Percentiles rank a stretch among this genome's conserved stretches.
These are phyloP conservation scores for Lanmaoa pseudosensibilis DNA, from an alignment of 768 basidiomycete species.

Conservation along the genomic window DNA sequence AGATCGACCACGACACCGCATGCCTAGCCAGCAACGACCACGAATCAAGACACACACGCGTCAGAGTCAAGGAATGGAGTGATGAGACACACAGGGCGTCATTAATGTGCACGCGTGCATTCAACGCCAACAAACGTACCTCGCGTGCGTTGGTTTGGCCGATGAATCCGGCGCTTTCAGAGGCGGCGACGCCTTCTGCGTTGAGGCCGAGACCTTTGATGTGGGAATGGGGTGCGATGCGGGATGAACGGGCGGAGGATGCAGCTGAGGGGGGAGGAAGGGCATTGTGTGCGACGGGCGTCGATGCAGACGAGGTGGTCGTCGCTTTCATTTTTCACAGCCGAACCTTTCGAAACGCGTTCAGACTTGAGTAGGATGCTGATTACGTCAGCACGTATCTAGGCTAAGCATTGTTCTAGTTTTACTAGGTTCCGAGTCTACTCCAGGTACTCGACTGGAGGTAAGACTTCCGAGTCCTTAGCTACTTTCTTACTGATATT, in stretches of 20 bases:
- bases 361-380: background rate
- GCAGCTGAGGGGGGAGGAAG: slow-evolving; percentile 65
- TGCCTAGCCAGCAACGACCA: slow-evolving; percentile 49
- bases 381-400: slow-evolving; percentile 9
- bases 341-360: background rate
- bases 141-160: slow-evolving; percentile 90
- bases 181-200: slow-evolving; percentile 74
- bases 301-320: slow-evolving; percentile 47
- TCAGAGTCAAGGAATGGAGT: background rate
- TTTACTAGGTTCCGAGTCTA: too few species aligned
- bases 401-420: too few species aligned
- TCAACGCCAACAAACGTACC: slow-evolving; percentile 41
- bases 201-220: slow-evolving; percentile 94
- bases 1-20: slow-evolving; percentile 90
- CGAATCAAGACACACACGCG: background rate
- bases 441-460: too few species aligned
- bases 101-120: background rate
- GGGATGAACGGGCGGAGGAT: slow-evolving; percentile 65
- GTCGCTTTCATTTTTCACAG: slow-evolving; percentile 35
- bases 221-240: slow-evolving; percentile 91
- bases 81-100: background rate
- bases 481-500: too few species aligned
- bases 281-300: slow-evolving; percentile 70
- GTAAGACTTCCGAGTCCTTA: too few species aligned
- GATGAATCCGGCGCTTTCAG: slow-evolving; percentile 82